Evolutionary conservation across 73 alveolate species (phyloP).

Genomic region (Blepharisma stoltei): DNA sequence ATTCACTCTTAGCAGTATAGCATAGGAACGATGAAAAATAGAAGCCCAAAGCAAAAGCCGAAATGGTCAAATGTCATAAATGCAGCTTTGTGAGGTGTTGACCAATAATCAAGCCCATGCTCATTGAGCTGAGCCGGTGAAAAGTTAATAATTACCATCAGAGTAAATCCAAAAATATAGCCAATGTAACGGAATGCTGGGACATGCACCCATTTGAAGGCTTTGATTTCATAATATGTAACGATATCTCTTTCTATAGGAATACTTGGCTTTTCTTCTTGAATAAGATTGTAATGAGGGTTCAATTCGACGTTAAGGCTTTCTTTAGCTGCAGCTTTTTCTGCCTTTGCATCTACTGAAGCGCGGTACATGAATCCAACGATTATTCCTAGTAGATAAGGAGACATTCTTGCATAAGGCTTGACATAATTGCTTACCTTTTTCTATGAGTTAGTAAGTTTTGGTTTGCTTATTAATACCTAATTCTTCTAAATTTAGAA

Average conservation of each 20-base stretch:
- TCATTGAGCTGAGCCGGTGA: background rate
- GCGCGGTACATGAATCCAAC: slow-evolving; percentile 36
- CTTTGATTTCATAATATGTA: background rate
- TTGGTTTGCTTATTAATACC: too few relatives aligned
- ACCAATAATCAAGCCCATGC: slow-evolving; percentile 23
- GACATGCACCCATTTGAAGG: background rate
- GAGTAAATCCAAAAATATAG: background rate
- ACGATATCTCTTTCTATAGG: background rate
- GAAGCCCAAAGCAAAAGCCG: background rate
- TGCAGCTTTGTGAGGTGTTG: background rate
- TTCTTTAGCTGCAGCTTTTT: background rate
- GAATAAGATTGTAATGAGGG: background rate
- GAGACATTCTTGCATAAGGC: slow-evolving; percentile 43
- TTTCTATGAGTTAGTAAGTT: too few relatives aligned
- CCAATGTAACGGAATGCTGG: background rate
- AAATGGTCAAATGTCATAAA: slow-evolving; percentile 9
- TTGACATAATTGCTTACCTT: slow-evolving; percentile 29
- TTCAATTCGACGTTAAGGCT: slow-evolving; percentile 30
- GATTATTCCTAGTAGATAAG: slow-evolving; percentile 38
- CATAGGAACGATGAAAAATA: background rate
- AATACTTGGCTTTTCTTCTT: background rate
- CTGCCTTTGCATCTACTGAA: background rate
- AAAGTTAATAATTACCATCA: background rate
- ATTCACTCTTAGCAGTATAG: too few relatives aligned
- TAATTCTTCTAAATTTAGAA: too few relatives aligned